phyloP scores from a whole-genome alignment of 1,284 basidiomycete species.

The Rhodofomes roseus region DNA sequence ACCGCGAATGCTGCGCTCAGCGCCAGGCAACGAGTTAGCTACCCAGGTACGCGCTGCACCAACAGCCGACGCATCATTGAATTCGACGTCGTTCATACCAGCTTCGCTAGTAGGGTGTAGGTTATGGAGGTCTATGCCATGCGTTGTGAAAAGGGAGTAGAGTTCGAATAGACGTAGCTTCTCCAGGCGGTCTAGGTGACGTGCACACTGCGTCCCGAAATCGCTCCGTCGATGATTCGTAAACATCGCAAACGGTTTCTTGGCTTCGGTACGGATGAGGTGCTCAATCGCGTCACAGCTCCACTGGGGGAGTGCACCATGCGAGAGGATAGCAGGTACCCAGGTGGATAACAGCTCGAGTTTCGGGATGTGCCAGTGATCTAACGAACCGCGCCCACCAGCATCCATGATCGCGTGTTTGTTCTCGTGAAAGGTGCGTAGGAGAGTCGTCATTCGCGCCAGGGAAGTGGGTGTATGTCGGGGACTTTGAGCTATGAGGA shows the following conservation, averaged over 20 bases:
- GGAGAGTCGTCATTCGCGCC: background rate
- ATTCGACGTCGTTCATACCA: background rate
- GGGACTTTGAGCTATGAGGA: background rate
- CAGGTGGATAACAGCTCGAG: background rate
- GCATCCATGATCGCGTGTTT: background rate
- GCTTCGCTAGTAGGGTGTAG: background rate
- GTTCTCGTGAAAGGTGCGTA: background rate
- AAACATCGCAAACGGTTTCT: background rate
- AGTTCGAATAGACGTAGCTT: background rate
- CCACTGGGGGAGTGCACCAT: background rate
- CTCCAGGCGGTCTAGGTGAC: background rate
- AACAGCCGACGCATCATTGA: background rate
- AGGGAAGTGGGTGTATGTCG: background rate
- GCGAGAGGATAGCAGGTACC: background rate
- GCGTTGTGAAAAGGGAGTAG: background rate
- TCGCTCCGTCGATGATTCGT: background rate
- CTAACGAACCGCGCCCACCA: background rate
- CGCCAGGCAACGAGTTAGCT: background rate
- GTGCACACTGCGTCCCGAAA: background rate
- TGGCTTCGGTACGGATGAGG: background rate
- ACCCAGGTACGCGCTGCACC: background rate
- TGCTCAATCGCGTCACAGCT: background rate
- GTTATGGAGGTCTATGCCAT: background rate
- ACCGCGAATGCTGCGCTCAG: background rate
- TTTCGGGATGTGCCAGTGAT: background rate